Conservation (phyloP, 2,329 filamentous ascomycete species). For the Ophiostoma sp. region DNA sequence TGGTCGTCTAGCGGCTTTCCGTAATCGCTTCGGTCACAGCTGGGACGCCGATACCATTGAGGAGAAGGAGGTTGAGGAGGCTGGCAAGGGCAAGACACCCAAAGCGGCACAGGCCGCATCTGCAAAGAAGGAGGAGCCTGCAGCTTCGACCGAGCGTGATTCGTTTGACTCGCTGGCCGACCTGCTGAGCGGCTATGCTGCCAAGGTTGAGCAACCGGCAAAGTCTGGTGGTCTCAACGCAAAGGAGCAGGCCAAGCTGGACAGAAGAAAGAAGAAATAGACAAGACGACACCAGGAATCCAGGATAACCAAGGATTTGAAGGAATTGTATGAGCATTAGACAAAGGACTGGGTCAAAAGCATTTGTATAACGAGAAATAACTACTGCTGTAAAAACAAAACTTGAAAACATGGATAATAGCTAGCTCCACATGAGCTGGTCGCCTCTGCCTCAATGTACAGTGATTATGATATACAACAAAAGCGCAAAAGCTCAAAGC, state of each 20-base stretch:
- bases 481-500: background rate
- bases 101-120: background rate
- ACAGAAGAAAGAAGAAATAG: constrained; percentile 39
- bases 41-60: constrained; percentile 59
- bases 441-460: constrained; percentile 29
- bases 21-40: constrained; percentile 72
- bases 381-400: background rate
- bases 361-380: constrained; percentile 17
- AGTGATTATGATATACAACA: constrained; percentile 26
- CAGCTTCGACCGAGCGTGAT: constrained; percentile 26
- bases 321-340: background rate
- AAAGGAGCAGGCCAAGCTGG: constrained; percentile 37
- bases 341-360: constrained; percentile 12
- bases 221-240: constrained; percentile 38
- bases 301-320: background rate
- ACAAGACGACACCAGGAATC: background rate
- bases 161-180: constrained; percentile 42
- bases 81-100: constrained; percentile 28
- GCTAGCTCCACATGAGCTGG: background rate
- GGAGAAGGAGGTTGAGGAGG: background rate
- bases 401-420: background rate
- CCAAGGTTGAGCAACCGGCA: constrained; percentile 36
- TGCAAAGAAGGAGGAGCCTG: background rate
- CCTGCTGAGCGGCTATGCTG: constrained; percentile 48
- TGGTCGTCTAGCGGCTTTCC: constrained; percentile 79